Conservation (phyloP, 306 rosid genomes). For the Ammopiptanthus mongolicus region DNA sequence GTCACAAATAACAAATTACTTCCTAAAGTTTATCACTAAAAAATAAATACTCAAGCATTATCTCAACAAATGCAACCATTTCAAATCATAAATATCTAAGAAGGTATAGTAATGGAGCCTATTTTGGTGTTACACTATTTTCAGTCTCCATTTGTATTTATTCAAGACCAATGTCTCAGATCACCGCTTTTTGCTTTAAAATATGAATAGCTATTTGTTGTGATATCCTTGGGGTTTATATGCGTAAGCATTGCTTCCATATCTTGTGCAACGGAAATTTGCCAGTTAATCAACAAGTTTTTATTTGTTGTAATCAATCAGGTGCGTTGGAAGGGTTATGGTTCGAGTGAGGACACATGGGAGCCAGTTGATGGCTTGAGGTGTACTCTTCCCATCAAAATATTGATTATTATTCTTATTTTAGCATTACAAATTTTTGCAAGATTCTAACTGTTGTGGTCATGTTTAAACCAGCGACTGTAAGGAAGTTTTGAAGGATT, state of each 20-base stretch:
- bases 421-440: neutral
- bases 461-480: constrained; percentile 30
- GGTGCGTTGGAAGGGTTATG: constrained; percentile 49
- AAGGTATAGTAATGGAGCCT: neutral
- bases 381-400: neutral
- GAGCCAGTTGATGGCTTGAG: constrained; percentile 40
- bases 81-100: no score
- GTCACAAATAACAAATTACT: no score
- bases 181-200: neutral
- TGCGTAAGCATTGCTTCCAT: neutral
- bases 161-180: neutral
- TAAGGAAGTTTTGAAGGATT: constrained; percentile 21
- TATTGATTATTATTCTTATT: neutral
- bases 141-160: neutral
- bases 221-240: neutral
- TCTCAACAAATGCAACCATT: no score
- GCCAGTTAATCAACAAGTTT: neutral
- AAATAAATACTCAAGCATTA: no score
- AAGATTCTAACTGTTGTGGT: constrained; percentile 1
- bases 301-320: neutral
- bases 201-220: neutral
- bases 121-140: neutral
- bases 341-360: constrained; percentile 39
- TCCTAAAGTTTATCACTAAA: no score
- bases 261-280: neutral